These are phyloP conservation scores for Papiliotrema nemorosa DNA, from an alignment of 1,284 basidiomycete genomes.

Conservation along the genomic window DNA sequence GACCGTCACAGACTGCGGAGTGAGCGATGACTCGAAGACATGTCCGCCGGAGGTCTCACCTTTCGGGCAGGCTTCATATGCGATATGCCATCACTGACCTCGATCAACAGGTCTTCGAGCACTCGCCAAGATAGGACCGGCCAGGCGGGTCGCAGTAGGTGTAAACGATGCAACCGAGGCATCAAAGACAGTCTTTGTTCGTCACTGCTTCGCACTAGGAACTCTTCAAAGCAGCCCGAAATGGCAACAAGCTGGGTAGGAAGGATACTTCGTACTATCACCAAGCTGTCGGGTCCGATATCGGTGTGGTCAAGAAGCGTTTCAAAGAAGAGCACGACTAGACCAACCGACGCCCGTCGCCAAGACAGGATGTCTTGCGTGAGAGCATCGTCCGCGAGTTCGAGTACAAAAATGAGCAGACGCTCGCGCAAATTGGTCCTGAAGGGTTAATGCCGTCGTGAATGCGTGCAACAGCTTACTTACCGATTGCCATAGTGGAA, in stretches of 20 bases:
- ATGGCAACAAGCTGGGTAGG: constrained; percentile 31
- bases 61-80: constrained; percentile 20
- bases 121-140: constrained; percentile 37
- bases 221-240: constrained; percentile 36
- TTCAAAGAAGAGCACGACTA: constrained; percentile 32
- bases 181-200: constrained; percentile 29
- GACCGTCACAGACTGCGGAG: constrained; percentile 17
- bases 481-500: constrained; percentile 14
- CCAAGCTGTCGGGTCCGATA: constrained; percentile 23
- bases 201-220: constrained; percentile 33
- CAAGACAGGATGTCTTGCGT: constrained; percentile 21
- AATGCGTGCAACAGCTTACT: too few species aligned
- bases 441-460: too few species aligned
- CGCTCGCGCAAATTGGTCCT: constrained; percentile 14
- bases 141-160: constrained; percentile 25
- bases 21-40: not conserved
- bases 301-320: constrained; percentile 19
- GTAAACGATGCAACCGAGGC: constrained; percentile 20
- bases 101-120: constrained; percentile 33
- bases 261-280: constrained; percentile 23
- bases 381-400: constrained; percentile 28
- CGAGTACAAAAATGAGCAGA: constrained; percentile 31
- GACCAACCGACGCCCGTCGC: constrained; percentile 22
- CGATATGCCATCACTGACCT: constrained; percentile 22
- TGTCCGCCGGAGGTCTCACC: constrained; percentile 7